phyloP scores from a whole-genome alignment of 495 filamentous ascomycete species.

The Aspergillus cristatus region DNA sequence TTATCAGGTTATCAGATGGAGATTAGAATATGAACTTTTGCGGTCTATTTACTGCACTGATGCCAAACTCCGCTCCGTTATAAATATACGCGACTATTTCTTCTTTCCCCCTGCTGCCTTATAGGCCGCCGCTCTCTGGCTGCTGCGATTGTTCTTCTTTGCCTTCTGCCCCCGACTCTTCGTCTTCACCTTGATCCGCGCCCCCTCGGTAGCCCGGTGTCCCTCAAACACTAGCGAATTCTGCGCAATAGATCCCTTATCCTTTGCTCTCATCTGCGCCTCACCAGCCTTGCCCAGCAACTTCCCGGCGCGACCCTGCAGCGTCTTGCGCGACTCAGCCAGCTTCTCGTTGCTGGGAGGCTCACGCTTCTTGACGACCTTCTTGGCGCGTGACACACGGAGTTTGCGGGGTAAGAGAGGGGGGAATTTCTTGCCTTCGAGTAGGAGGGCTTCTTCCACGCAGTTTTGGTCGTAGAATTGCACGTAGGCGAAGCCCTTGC shows the following conservation, averaged over 20 bases:
- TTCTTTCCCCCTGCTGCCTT: slow-evolving; percentile 46
- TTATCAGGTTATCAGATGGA: too few species aligned
- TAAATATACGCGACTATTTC: slow-evolving; percentile 1
- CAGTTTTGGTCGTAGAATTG: slow-evolving; percentile 85
- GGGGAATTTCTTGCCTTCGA: slow-evolving; percentile 85
- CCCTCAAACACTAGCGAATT: slow-evolving; percentile 84
- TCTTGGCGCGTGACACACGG: slow-evolving; percentile 77
- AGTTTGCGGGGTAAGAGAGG: slow-evolving; percentile 83
- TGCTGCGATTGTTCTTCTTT: slow-evolving; percentile 42
- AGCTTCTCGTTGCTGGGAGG: slow-evolving; percentile 31
- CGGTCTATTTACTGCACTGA: too few species aligned
- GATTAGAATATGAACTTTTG: too few species aligned
- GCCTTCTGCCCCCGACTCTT: slow-evolving; percentile 50
- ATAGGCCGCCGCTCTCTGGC: slow-evolving; percentile 57
- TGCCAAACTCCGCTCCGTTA: neutral
- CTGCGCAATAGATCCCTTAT: slow-evolving; percentile 22
- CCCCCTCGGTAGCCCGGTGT: slow-evolving; percentile 63
- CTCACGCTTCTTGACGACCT: slow-evolving; percentile 57
- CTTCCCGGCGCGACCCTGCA: slow-evolving; percentile 69
- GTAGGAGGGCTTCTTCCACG: slow-evolving; percentile 79
- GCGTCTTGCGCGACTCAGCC: slow-evolving; percentile 58
- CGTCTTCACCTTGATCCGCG: slow-evolving; percentile 47
- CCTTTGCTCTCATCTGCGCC: slow-evolving; percentile 45
- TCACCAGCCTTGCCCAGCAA: slow-evolving; percentile 76
- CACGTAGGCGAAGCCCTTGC: slow-evolving; percentile 96